Base-by-base conservation (phyloP, 2,329 filamentous ascomycete genomes). In the Sporothrix luriei region DNA sequence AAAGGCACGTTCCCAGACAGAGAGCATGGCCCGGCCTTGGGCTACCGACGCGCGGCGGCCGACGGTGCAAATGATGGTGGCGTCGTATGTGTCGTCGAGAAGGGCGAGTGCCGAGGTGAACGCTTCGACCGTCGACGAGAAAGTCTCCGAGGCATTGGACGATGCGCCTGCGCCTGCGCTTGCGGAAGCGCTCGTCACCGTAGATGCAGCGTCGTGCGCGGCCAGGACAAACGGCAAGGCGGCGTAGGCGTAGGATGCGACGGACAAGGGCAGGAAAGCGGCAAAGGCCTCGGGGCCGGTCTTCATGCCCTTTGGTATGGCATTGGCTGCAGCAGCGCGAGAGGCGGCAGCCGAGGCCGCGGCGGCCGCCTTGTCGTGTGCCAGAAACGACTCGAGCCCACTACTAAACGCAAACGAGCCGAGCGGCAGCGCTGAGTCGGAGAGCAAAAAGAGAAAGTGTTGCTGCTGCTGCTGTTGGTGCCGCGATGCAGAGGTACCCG, bases 321-420 rank as follows among this genome's bases (percentile, higher is more conserved):
- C 67, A 51, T 66, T 59, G 24, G 66, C 57, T 1, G 65, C 54
- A n/a, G 67, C 51, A 0, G 61, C 67, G 4, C 40, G 38, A 6
- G 69, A 73, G 33, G 68, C 75, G 29, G 73, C 46, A 33, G 72
- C 68, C 2, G 57, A 70, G 38, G 67, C 57, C 5, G 66, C 10
- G 3, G 64, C 70, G 14, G 65, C 66, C 1, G 71, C 69, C 61
- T 66, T 73, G 69, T 48, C 83, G 81, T 95, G 92, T 3, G 90
- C 89, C 21, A 94, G 87, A 78, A 90, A 94, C 52, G 91, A 94
- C 80, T 95, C 92, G 19, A 95, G 85, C 3, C 91, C 91, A 74
- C 88, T 91, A 82, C 89, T 92, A 82, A 94, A 95, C 75, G 92
- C 92, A 80, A 95, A 95, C n/a, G 91, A 92, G 70, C 92, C 92